Evolutionary conservation across 164 flowering plant genomes (phyloP).

Genomic region (Vitis amurensis): DNA sequence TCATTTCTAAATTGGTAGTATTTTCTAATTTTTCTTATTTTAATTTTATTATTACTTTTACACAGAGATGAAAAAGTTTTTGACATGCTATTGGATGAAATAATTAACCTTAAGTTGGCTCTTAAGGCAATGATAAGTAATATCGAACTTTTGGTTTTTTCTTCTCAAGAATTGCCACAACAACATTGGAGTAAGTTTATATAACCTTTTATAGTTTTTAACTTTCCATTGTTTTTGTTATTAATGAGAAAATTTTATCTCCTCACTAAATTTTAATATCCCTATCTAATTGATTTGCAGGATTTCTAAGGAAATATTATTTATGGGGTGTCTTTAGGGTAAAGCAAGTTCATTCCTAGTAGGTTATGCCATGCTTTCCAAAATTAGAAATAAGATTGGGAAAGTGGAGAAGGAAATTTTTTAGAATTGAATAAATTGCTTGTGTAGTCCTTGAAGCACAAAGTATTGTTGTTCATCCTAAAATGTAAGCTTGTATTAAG

Average conservation of each 20-base stretch:
- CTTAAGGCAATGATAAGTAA: conserved; percentile 19
- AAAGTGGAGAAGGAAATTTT: no score
- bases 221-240: neutral
- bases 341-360: conserved; percentile 5
- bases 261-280: neutral
- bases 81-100: conserved; percentile 15
- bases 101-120: conserved; percentile 22
- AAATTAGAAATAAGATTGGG: no score
- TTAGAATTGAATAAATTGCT: no score
- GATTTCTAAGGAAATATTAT: conserved; percentile 25
- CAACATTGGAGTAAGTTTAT: conserved; percentile 29
- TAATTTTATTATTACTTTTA: neutral
- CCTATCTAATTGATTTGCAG: conserved; percentile 17
- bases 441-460: no score
- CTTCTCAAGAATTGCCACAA: conserved; percentile 32
- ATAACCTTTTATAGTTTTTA: neutral
- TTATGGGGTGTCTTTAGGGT: conserved; percentile 40
- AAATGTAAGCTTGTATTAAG: no score
- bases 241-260: neutral
- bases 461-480: no score
- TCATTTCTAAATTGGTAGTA: neutral
- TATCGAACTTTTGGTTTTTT: conserved; percentile 30
- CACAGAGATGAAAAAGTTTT: conserved; percentile 20
- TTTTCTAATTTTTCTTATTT: neutral
- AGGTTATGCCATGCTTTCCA: no score